These are phyloP conservation scores for Poa pratensis DNA, from an alignment of 176 grass and related monocot species.

Conservation along the genomic window DNA sequence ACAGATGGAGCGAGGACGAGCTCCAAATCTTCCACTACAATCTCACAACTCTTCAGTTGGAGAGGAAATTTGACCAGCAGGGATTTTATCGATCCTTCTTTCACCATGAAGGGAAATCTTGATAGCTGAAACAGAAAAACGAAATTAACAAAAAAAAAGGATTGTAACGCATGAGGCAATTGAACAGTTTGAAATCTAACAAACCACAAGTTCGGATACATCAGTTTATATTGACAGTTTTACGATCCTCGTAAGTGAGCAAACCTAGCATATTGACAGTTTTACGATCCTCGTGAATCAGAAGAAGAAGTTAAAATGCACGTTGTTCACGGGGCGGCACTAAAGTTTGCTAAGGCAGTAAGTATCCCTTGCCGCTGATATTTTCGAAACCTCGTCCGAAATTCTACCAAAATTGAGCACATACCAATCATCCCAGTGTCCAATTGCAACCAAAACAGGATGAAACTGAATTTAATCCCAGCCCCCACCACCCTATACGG, in stretches of 20 bases:
- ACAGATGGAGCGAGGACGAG: conserved; percentile 74
- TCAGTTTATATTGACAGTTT: not conserved
- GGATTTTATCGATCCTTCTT: conserved; percentile 97
- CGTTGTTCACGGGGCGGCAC: not conserved
- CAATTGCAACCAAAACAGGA: conserved; percentile 28
- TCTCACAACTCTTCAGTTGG: conserved; percentile 70
- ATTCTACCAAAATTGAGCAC: not conserved
- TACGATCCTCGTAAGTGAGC: not conserved
- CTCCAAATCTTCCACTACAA: conserved; percentile 86
- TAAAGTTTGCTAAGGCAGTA: not conserved
- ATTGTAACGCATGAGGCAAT: not conserved
- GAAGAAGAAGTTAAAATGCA: not conserved
- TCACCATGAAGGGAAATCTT: conserved; percentile 63
- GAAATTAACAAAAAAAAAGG: not conserved
- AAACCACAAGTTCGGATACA: not conserved
- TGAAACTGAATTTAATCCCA: not conserved
- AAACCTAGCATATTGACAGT: not conserved
- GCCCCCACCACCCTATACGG: not conserved
- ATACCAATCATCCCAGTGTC: not conserved
- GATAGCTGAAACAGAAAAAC: conserved; percentile 68
- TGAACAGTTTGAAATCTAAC: conserved; percentile 13
- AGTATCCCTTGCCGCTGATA: not conserved
- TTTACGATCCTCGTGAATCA: not conserved
- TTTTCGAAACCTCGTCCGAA: not conserved
- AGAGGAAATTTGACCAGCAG: conserved; percentile 81